These are phyloP conservation scores for Pseudonitzschia multiseries DNA, from an alignment of 108 stramenopile species.

Conservation along the genomic window DNA sequence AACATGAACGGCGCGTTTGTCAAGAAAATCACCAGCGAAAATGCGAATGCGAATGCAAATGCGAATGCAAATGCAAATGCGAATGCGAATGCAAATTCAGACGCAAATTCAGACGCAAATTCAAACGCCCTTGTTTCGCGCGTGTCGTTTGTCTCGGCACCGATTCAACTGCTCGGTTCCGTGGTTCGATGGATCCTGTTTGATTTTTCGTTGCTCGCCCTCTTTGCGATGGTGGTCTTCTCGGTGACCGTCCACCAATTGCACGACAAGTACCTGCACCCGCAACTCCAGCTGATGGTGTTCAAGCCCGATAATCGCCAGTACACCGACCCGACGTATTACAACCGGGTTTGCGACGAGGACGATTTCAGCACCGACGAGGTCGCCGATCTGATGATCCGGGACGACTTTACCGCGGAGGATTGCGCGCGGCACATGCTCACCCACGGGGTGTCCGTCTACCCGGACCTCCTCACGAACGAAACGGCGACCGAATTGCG, in stretches of 20 bases:
- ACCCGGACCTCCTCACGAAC: constrained; percentile 49
- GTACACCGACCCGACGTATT: constrained; percentile 48
- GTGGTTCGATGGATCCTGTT: constrained; percentile 7
- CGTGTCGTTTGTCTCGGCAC: not conserved
- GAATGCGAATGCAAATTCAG: too few relatives aligned
- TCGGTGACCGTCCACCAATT: constrained; percentile 30
- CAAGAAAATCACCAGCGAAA: too few relatives aligned
- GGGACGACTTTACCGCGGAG: constrained; percentile 13
- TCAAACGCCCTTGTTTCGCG: not conserved
- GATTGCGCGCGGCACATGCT: constrained; percentile 41
- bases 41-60: too few relatives aligned
- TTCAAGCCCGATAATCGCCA: constrained; percentile 29
- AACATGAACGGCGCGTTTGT: too few relatives aligned
- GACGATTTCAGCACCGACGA: constrained; percentile 45
- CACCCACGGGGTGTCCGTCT: constrained; percentile 52
- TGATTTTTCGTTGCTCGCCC: not conserved
- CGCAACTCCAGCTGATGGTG: constrained; percentile 39
- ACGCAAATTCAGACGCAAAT: too few relatives aligned
- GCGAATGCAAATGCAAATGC: too few relatives aligned
- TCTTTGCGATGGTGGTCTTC: constrained; percentile 21
- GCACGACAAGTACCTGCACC: constrained; percentile 44
- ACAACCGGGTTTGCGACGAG: constrained; percentile 40
- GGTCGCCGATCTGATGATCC: constrained; percentile 32
- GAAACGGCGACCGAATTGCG: constrained; percentile 47
- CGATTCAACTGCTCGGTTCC: not conserved